Evolutionary conservation across 192 early-diverging fungal species (phyloP).

Genomic region (Backusella sp.): DNA sequence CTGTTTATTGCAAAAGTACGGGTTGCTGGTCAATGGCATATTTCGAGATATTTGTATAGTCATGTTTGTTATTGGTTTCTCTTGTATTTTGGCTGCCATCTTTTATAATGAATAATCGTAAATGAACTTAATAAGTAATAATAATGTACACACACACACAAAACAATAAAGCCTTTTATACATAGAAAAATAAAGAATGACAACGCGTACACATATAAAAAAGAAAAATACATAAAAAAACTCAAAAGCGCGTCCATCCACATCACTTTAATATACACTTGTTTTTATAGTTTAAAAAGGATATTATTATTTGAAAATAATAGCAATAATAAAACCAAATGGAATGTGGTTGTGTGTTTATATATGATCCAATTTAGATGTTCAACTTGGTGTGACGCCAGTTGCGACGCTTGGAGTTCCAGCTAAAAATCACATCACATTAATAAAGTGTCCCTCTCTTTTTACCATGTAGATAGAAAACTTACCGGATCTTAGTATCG

Average conservation of each 20-base stretch:
- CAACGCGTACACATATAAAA: not conserved
- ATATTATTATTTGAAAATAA: not conserved
- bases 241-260: not conserved
- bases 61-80: constrained; percentile 10
- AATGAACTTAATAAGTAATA: not conserved
- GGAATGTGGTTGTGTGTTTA: not conserved
- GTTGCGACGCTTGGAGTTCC: constrained; percentile 98
- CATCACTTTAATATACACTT: not conserved
- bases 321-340: not conserved
- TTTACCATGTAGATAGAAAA: too few species aligned
- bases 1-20: constrained; percentile 4
- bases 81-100: not conserved
- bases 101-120: not conserved
- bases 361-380: constrained; percentile 60
- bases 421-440: constrained; percentile 47
- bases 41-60: constrained; percentile 13
- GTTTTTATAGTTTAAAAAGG: not conserved
- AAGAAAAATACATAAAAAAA: not conserved
- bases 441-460: too few species aligned
- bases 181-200: not conserved
- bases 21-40: not conserved
- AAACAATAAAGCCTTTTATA: not conserved
- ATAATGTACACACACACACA: not conserved
- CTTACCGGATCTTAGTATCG: constrained; percentile 86
- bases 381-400: constrained; percentile 98